These are phyloP conservation scores for Gossypium gossypioides DNA, from an alignment of 441 rosid genomes.

Conservation along the genomic window DNA sequence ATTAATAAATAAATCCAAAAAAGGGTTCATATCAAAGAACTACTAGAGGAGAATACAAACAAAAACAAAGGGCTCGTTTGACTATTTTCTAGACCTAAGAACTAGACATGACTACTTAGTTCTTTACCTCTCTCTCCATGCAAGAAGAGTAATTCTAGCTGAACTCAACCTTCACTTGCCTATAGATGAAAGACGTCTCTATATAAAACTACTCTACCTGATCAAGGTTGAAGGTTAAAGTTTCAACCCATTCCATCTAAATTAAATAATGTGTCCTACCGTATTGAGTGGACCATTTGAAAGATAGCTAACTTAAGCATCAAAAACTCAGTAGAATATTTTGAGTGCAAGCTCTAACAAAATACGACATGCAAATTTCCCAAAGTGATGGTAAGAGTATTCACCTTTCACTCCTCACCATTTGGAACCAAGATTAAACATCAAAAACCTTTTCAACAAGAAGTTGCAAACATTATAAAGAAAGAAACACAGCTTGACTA, in stretches of 20 bases:
- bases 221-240: neutral
- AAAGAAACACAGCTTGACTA: neutral
- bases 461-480: neutral
- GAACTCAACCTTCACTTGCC: neutral
- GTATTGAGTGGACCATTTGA: neutral
- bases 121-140: neutral
- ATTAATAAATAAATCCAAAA: conserved; percentile 8
- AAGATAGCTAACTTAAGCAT: neutral
- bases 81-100: neutral
- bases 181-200: neutral
- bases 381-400: neutral
- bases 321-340: neutral
- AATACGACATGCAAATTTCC: neutral
- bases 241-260: neutral
- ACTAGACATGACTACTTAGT: neutral
- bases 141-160: neutral
- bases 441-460: neutral
- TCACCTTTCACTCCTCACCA: neutral
- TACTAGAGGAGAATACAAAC: neutral
- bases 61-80: neutral
- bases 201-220: neutral
- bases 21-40: neutral
- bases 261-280: neutral
- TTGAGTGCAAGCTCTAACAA: neutral
- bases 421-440: neutral